phyloP scores from a whole-genome alignment of 73 alveolate genomes.

The Strombidium stylifer region DNA sequence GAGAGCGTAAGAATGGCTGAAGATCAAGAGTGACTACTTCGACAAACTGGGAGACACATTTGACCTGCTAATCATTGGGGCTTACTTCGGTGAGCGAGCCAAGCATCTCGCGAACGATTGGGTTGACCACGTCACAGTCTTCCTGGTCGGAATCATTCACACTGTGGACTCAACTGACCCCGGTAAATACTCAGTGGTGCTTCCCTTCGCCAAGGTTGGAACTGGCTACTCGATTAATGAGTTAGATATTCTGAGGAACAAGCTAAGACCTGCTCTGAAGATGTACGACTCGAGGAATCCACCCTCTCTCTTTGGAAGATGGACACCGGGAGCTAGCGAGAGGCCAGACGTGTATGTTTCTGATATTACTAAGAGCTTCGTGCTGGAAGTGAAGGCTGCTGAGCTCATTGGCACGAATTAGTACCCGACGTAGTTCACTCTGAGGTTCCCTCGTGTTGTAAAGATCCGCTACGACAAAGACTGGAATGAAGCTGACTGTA shows the following conservation, averaged over 20 bases:
- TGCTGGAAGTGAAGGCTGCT: conserved; percentile 97
- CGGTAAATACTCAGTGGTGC: conserved; percentile 49
- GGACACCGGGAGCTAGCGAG: conserved; percentile 92
- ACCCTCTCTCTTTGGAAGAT: conserved; percentile 81
- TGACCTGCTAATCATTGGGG: conserved; percentile 95
- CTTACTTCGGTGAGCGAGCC: conserved; percentile 92
- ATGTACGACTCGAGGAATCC: conserved; percentile 80
- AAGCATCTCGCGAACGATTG: conserved; percentile 80
- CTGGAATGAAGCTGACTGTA: conserved; percentile 94
- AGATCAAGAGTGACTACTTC: conserved; percentile 94
- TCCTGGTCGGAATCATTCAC: conserved; percentile 84
- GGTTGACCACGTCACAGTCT: conserved; percentile 87
- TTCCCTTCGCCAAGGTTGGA: conserved; percentile 96
- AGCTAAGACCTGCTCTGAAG: conserved; percentile 84
- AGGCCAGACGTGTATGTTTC: conserved; percentile 93
- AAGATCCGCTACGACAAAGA: conserved; percentile 90
- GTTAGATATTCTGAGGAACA: conserved; percentile 66
- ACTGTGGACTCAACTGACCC: conserved; percentile 79
- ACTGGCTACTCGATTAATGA: conserved; percentile 91
- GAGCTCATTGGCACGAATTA: conserved; percentile 87
- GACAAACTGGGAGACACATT: conserved; percentile 94
- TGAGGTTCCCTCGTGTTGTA: conserved; percentile 95
- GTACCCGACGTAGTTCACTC: conserved; percentile 87
- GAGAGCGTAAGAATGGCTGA: conserved; percentile 89
- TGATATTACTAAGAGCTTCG: conserved; percentile 83